phyloP scores from a whole-genome alignment of 176 grass and related monocot genomes.

The Urochloa ruziziensis region DNA sequence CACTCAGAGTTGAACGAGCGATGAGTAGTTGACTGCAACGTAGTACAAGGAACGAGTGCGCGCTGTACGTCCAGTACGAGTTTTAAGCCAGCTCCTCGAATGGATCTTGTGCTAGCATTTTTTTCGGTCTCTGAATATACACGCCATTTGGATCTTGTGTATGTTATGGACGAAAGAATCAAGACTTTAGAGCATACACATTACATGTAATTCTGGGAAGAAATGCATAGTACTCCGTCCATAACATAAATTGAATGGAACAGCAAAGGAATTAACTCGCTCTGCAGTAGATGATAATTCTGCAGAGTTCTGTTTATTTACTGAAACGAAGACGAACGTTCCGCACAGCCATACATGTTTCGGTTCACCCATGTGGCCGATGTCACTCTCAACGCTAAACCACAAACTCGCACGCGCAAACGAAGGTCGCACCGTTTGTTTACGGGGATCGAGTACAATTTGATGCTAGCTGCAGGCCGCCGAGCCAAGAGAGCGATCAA shows the following conservation, averaged over 20 bases:
- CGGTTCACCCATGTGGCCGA: background rate
- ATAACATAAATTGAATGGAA: too few species aligned
- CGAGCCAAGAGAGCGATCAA: background rate
- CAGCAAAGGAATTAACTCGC: background rate
- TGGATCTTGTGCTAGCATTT: background rate
- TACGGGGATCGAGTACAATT: slow-evolving; percentile 45
- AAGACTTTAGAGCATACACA: too few species aligned
- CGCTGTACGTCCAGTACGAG: background rate
- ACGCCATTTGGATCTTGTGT: background rate
- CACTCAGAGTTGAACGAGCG: background rate
- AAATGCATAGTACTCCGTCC: too few species aligned
- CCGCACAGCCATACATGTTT: background rate
- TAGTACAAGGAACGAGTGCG: too few species aligned
- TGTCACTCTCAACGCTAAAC: background rate
- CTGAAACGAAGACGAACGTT: background rate
- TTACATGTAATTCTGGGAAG: too few species aligned
- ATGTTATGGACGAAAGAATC: background rate
- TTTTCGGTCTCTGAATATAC: background rate
- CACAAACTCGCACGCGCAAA: background rate
- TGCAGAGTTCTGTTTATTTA: background rate
- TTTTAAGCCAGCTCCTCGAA: background rate
- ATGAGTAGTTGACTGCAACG: slow-evolving; percentile 29
- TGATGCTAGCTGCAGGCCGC: background rate
- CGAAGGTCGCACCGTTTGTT: slow-evolving; percentile 11
- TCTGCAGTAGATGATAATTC: too few species aligned